Conservation (phyloP, 2,329 filamentous ascomycete species). For the Aspergillus ibericus region DNA sequence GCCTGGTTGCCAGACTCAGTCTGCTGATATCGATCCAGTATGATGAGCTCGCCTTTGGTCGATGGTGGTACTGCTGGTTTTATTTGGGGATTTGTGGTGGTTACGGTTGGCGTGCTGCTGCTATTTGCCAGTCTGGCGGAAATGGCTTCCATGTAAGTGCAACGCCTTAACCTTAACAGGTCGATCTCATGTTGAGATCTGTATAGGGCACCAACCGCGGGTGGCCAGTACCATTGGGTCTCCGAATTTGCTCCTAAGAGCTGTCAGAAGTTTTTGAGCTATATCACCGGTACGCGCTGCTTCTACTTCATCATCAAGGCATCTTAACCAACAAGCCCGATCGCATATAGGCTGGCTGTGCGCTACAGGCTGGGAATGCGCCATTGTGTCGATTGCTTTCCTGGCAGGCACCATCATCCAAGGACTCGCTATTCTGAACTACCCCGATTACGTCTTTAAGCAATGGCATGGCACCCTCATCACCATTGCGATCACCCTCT, state of each 20-base stretch:
- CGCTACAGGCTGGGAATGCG: constrained; percentile 38
- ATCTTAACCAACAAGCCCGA: neutral
- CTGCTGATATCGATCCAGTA: neutral
- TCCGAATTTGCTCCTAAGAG: constrained; percentile 36
- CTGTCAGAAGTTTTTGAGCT: constrained; percentile 37
- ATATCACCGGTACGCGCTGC: constrained; percentile 31
- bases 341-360: constrained; percentile 35
- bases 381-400: constrained; percentile 34
- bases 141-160: constrained; percentile 1
- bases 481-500: constrained; percentile 35
- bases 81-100: neutral
- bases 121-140: neutral
- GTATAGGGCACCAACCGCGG: constrained; percentile 36
- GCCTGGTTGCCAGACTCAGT: neutral
- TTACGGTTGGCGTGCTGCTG: neutral
- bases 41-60: neutral
- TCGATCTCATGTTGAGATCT: neutral
- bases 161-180: neutral
- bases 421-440: constrained; percentile 34
- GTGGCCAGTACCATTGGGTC: constrained; percentile 44
- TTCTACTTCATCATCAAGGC: neutral
- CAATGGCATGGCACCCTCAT: neutral
- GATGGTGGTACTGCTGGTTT: neutral
- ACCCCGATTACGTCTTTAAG: constrained; percentile 40
- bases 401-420: constrained; percentile 37